These are phyloP conservation scores for Penicillium longicatenatum DNA, from an alignment of 495 filamentous ascomycete genomes.

Conservation along the genomic window DNA sequence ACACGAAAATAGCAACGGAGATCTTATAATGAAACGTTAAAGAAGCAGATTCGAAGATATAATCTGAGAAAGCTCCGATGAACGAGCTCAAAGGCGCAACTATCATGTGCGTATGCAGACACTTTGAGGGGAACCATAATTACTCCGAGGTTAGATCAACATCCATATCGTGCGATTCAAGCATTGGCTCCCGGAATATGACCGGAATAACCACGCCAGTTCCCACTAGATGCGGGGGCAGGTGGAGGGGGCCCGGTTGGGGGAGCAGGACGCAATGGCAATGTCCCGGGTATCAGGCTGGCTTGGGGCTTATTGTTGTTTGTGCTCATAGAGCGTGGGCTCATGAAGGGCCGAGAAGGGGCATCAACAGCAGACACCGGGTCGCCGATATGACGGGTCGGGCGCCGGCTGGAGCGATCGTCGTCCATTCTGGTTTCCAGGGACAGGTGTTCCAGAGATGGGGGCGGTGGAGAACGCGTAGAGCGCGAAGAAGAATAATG, in stretches of 20 bases:
- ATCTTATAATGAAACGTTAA: slow-evolving; percentile 1
- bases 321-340: slow-evolving; percentile 42
- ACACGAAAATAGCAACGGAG: not conserved
- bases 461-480: slow-evolving; percentile 34
- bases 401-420: slow-evolving; percentile 41
- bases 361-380: slow-evolving; percentile 42
- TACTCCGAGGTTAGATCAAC: slow-evolving; percentile 5
- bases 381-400: slow-evolving; percentile 39
- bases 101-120: slow-evolving; percentile 14
- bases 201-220: slow-evolving; percentile 36
- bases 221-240: slow-evolving; percentile 34
- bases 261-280: slow-evolving; percentile 45
- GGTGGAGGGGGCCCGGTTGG: slow-evolving; percentile 42
- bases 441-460: slow-evolving; percentile 45
- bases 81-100: slow-evolving; percentile 2
- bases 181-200: slow-evolving; percentile 25
- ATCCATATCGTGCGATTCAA: slow-evolving; percentile 4
- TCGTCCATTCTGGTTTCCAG: slow-evolving; percentile 40
- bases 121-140: not conserved
- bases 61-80: not conserved
- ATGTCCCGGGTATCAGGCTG: slow-evolving; percentile 37
- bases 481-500: slow-evolving; percentile 31
- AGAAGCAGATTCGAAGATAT: not conserved
- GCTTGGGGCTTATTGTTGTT: slow-evolving; percentile 39
- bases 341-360: slow-evolving; percentile 36